Percentiles rank a stretch among this genome's conserved stretches.
Evolutionary conservation across 164 flowering plant genomes (phyloP).

Genomic region (Dillenia suffruticosa): DNA sequence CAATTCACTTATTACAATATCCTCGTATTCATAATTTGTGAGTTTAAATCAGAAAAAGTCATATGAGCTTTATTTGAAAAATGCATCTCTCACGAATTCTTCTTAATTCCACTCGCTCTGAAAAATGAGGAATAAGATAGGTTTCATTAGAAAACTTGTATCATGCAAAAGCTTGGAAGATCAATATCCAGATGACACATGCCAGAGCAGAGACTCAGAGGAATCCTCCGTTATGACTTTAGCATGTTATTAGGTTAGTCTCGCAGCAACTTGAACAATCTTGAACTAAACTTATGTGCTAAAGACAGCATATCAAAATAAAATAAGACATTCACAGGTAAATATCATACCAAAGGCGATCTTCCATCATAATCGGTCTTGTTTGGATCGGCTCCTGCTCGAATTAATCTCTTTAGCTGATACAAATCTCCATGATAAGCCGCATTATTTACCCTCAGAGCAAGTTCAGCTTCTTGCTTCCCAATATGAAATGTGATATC

Average conservation of each 20-base stretch:
- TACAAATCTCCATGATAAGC: slow-evolving; percentile 52
- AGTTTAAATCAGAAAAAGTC: no score
- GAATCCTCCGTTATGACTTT: not conserved
- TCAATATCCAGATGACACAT: not conserved
- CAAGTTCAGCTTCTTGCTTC: slow-evolving; percentile 55
- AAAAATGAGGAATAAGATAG: no score
- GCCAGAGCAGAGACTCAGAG: not conserved
- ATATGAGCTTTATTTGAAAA: no score
- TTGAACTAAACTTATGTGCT: no score
- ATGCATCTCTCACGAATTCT: no score
- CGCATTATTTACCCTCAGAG: slow-evolving; percentile 48
- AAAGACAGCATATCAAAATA: not conserved
- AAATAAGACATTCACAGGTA: not conserved
- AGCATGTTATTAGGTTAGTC: not conserved
- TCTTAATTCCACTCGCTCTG: no score
- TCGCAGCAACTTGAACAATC: not conserved
- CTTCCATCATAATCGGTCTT: slow-evolving; percentile 62
- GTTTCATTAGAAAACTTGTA: no score
- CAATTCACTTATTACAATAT: no score
- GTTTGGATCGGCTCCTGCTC: slow-evolving; percentile 56
- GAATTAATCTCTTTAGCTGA: slow-evolving; percentile 39
- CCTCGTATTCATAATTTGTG: no score
- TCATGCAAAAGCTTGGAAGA: not conserved
- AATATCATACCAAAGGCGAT: slow-evolving; percentile 44
- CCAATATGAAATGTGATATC: slow-evolving; percentile 37